Evolutionary conservation across 2,329 filamentous ascomycete species (phyloP), one percentile per base, ranked within the genome.

Genomic region (Diaporthe vexans): DNA sequence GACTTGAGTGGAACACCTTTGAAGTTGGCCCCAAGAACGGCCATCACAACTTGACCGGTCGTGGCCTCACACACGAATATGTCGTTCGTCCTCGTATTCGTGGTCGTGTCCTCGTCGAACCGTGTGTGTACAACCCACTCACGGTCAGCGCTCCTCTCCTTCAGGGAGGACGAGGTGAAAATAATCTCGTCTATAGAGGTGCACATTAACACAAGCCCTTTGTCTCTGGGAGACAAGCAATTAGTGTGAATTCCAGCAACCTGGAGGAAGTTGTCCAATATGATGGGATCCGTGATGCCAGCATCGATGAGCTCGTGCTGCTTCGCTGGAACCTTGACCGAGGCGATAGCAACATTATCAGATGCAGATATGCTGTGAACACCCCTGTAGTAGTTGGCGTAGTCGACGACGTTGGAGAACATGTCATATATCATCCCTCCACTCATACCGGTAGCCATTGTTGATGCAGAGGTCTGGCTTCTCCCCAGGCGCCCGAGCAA

Each of bases 171-270:
- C 15, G 73, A 69, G 43, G 69, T 76, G 74, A 74, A 78, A 56
- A 73, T 74, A 33, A 75, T 75, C 46, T 77, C 76, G 19, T 76
- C 76, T 13, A 79, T 77, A 9, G 74, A 59, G 5, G 67, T 76
- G 72, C 79, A 81, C 24, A 81, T 75, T 24, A 77, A 77, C 3
- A 78, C 79, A 4, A 80, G 77, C 2, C 77, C 76, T 3, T 74
- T 43, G 29, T 63, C 58, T 24, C 77, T 72, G 7, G 77, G 71
- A 19, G 76, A 74, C 17, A 82, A 61, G 74, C 79, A 82, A 69
- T 85, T 85, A 3, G 82, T 81, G 71, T 81, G 81, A 8, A 85
- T 80, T 0, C 84, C 83, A 9, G 80, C 81, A 3, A 83, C 77
- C 72, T 83, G 82, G 17, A 81, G 76, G 75, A 84, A 83, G 54